Base-by-base conservation (phyloP, 805 yeast genomes). In the Sugiyamaella qingdaonensis region DNA sequence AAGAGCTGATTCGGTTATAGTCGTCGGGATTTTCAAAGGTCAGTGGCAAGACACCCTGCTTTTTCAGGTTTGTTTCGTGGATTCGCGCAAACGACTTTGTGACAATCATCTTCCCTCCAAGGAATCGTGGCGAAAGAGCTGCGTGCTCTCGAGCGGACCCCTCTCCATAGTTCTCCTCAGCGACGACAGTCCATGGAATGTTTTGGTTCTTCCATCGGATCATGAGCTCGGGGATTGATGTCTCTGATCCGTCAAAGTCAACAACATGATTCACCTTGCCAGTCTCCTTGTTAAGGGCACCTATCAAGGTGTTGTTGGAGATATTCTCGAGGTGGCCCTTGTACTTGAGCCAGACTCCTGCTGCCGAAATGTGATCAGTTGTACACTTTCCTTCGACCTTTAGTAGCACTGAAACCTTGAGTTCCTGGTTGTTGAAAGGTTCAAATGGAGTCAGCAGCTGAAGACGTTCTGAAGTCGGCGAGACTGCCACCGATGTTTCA, bases 61-160 rank as follows among this genome's bases (percentile, higher is more conserved):
- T 94, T 79, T 92, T 94, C 74, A 92, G 81, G 73, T 92, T 92
- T 34, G 99, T 92, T 76, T 92, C 99, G 73, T 92, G 99, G 65
- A 92, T 92, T 78, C 99, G 86, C 34, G 99, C 99, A 74, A 92
- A 92, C 9, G 97, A 91, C 73, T 91, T 92, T 63, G 88, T 95
- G 57, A 92, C 75, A 58, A 92, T 86, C 58, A 90, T 81, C 54
- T 84, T 73, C 58, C 99, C 98, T 56, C 97, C 98, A 44, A 94
- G 78, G 76, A 88, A 94, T 72, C 95, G 81, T 53, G 98, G 99
- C 33, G 94, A 88, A 61, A 94, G 77, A 13, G 98, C 98, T 45
- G 99, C 99, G 66, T 92, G 99, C 71, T 92, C 99, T 80, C 99
- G 87, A 32, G 99, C 97, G 48, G 97, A 91, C 64, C 99, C 99